Conservation (phyloP, 2,329 filamentous ascomycete genomes). For the Colletotrichum costaricense region DNA sequence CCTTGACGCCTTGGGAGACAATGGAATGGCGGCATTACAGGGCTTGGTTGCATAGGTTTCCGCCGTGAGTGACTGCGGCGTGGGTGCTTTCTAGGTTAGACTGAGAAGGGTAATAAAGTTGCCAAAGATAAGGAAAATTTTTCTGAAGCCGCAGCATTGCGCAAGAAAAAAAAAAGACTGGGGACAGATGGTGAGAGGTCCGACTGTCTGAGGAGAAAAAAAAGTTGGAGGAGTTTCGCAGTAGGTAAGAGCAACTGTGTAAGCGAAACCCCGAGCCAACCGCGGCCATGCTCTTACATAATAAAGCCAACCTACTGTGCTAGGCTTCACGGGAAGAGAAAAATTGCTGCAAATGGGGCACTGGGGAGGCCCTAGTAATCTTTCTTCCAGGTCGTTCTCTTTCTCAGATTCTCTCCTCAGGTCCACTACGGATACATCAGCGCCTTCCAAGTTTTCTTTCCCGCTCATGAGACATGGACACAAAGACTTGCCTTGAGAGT, state of each 20-base stretch:
- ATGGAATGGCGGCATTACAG: neutral
- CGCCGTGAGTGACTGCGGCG: neutral
- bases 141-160: conserved; percentile 30
- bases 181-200: conserved; percentile 25
- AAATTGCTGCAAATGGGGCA: conserved; percentile 2
- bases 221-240: conserved; percentile 7
- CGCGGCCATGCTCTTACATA: conserved; percentile 35
- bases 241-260: conserved; percentile 31
- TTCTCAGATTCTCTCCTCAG: no score
- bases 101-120: conserved; percentile 1
- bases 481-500: neutral
- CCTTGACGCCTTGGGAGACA: neutral
- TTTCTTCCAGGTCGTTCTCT: no score
- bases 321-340: neutral
- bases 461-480: neutral
- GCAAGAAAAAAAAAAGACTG: conserved; percentile 15
- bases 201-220: neutral
- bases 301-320: conserved; percentile 20
- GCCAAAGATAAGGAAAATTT: conserved; percentile 38
- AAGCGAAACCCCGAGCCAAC: conserved; percentile 30
- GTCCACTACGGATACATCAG: neutral
- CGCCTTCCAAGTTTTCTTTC: conserved; percentile 7
- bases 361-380: conserved; percentile 15
- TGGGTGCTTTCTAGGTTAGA: neutral
- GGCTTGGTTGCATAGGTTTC: neutral